Evolutionary conservation across 129 eudicot genomes (phyloP).

Genomic region (Arctium minus): DNA sequence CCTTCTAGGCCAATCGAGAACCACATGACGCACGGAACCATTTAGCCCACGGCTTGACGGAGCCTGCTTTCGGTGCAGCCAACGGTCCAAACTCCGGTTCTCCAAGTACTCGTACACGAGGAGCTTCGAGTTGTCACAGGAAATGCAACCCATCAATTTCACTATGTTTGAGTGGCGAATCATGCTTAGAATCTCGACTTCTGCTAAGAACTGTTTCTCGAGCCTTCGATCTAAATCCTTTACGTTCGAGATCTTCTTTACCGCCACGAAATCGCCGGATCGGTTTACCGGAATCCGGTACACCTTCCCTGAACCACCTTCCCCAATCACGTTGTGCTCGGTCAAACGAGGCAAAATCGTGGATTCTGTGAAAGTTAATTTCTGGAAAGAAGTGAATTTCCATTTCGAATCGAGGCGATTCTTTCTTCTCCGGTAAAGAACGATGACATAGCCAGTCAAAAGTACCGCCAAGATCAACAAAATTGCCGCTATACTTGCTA

Average conservation of each 20-base stretch:
- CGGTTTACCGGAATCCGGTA: constrained; percentile 48
- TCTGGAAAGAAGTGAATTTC: constrained; percentile 81
- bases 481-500: constrained; percentile 43
- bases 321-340: constrained; percentile 66
- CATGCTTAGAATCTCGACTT: constrained; percentile 61
- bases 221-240: constrained; percentile 41
- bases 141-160: constrained; percentile 70
- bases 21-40: constrained; percentile 39
- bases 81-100: constrained; percentile 66
- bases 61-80: constrained; percentile 57
- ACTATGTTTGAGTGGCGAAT: constrained; percentile 77
- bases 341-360: constrained; percentile 56
- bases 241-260: constrained; percentile 61
- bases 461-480: constrained; percentile 30
- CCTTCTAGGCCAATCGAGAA: constrained; percentile 78
- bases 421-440: constrained; percentile 34
- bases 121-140: constrained; percentile 60
- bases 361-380: constrained; percentile 60
- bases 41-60: constrained; percentile 13
- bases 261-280: constrained; percentile 62
- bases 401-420: constrained; percentile 33
- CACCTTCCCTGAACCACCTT: constrained; percentile 91
- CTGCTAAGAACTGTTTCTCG: constrained; percentile 71
- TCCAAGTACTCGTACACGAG: constrained; percentile 76
- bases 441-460: constrained; percentile 27